These are phyloP conservation scores for Termitomyces sp. DNA, from an alignment of 768 basidiomycete species.

Conservation along the genomic window DNA sequence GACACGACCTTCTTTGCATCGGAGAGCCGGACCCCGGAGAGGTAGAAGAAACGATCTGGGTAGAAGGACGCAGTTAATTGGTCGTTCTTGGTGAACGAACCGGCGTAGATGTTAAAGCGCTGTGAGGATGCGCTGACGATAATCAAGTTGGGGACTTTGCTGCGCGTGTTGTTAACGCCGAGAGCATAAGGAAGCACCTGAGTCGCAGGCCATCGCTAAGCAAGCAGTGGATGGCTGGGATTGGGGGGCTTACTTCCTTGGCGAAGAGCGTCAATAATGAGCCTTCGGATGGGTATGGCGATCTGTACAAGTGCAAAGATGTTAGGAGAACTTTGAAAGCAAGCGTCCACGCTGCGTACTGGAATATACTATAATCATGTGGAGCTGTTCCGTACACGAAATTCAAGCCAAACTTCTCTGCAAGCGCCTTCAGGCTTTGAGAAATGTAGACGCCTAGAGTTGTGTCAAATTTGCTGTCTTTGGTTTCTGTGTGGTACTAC, in stretches of 20 bases:
- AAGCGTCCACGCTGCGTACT: slow-evolving; percentile 29
- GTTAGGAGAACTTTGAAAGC: not conserved
- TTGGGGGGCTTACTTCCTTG: slow-evolving; percentile 28
- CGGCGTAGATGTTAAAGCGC: slow-evolving; percentile 63
- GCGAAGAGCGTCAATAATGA: slow-evolving; percentile 59
- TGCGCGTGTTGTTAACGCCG: slow-evolving; percentile 58
- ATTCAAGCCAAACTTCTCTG: slow-evolving; percentile 55
- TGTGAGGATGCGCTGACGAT: slow-evolving; percentile 59
- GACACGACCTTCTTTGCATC: slow-evolving; percentile 51
- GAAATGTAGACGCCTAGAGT: slow-evolving; percentile 46
- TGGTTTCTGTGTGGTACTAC: slow-evolving; percentile 60
- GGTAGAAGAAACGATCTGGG: slow-evolving; percentile 55
- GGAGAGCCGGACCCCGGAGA: slow-evolving; percentile 45
- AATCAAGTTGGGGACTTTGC: slow-evolving; percentile 54
- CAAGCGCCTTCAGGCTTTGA: slow-evolving; percentile 45
- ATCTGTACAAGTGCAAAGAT: slow-evolving; percentile 26
- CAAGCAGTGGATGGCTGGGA: not conserved
- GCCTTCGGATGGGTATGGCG: slow-evolving; percentile 55
- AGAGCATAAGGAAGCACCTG: slow-evolving; percentile 54
- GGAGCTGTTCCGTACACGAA: slow-evolving; percentile 69
- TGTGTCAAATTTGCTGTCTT: slow-evolving; percentile 61
- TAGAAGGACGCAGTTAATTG: slow-evolving; percentile 75
- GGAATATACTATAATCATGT: slow-evolving; percentile 63
- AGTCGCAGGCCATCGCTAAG: not conserved
- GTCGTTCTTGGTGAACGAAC: slow-evolving; percentile 76